Percentiles rank a stretch among this genome's conserved stretches.
These are phyloP conservation scores for Nothophaeocryptopus gaeumannii DNA, from an alignment of 2,329 filamentous ascomycete species.

Conservation along the genomic window DNA sequence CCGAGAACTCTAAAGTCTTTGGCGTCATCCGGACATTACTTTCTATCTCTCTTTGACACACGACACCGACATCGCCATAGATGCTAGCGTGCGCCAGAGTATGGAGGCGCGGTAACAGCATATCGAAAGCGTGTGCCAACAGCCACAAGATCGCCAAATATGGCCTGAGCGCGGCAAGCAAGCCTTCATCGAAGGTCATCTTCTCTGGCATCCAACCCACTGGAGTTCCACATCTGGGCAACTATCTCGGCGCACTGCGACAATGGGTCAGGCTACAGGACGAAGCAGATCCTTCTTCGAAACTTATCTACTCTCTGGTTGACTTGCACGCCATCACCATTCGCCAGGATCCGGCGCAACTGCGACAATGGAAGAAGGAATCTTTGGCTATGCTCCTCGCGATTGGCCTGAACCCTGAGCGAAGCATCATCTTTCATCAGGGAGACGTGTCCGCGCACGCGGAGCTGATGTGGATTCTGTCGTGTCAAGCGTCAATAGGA, in stretches of 20 bases:
- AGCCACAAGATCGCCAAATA: background rate
- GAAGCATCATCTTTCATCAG: slow-evolving; percentile 78
- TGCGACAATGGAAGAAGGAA: slow-evolving; percentile 67
- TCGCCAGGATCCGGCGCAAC: slow-evolving; percentile 60
- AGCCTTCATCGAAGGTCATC: slow-evolving; percentile 51
- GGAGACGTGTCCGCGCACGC: slow-evolving; percentile 64
- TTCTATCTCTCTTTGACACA: no score
- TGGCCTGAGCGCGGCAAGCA: slow-evolving; percentile 3
- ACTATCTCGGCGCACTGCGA: slow-evolving; percentile 85
- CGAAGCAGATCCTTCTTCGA: slow-evolving; percentile 54
- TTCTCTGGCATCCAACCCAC: slow-evolving; percentile 98
- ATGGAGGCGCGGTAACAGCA: slow-evolving; percentile 7
- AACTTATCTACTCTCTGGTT: slow-evolving; percentile 80
- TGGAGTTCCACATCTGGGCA: slow-evolving; percentile 87
- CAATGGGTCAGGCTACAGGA: slow-evolving; percentile 84
- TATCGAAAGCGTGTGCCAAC: background rate
- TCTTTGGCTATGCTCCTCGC: slow-evolving; percentile 78
- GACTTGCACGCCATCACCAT: slow-evolving; percentile 91
- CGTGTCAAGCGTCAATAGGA: slow-evolving; percentile 85
- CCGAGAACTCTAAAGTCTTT: no score
- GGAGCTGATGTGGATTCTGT: slow-evolving; percentile 96
- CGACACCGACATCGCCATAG: slow-evolving; percentile 1
- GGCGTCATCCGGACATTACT: no score
- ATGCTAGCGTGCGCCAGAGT: slow-evolving; percentile 11
- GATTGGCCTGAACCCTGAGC: slow-evolving; percentile 75